Conservation (phyloP, 2,329 filamentous ascomycete species). For the Hymenoscyphus infarciens region DNA sequence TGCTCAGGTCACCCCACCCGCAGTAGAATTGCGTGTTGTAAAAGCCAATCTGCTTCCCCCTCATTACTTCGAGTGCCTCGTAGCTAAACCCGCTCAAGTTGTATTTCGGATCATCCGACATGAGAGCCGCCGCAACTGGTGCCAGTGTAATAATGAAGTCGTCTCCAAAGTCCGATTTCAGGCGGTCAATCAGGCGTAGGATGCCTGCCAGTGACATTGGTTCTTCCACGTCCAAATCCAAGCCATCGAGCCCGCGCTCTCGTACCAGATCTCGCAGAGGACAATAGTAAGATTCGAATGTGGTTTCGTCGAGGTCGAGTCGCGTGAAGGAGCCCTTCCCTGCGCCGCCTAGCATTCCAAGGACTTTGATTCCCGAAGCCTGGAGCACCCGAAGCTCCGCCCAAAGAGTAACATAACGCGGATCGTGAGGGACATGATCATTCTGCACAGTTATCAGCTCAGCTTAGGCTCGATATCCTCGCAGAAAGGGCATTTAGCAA, state of each 20-base stretch:
- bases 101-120: conserved; percentile 50
- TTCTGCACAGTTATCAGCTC: conserved; percentile 55
- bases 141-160: conserved; percentile 76
- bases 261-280: conserved; percentile 65
- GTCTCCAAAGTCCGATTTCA: conserved; percentile 65
- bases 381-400: conserved; percentile 71
- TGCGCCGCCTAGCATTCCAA: conserved; percentile 86
- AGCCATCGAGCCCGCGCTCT: conserved; percentile 58
- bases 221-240: conserved; percentile 82
- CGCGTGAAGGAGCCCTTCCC: conserved; percentile 69
- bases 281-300: conserved; percentile 70
- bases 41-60: conserved; percentile 67
- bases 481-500: conserved; percentile 53
- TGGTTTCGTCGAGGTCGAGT: conserved; percentile 51
- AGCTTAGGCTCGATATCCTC: conserved; percentile 63
- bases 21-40: conserved; percentile 95
- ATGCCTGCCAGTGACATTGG: conserved; percentile 63
- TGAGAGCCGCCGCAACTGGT: conserved; percentile 73
- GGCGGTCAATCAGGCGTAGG: conserved; percentile 62
- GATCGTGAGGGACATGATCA: conserved; percentile 66
- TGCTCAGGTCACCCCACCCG: conserved; percentile 56
- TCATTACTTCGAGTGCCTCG: conserved; percentile 64
- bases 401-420: conserved; percentile 72
- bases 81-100: conserved; percentile 85
- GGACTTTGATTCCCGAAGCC: conserved; percentile 69